Base-by-base conservation (phyloP, 345 rosid genomes). In the Bruguiera sexangula region DNA sequence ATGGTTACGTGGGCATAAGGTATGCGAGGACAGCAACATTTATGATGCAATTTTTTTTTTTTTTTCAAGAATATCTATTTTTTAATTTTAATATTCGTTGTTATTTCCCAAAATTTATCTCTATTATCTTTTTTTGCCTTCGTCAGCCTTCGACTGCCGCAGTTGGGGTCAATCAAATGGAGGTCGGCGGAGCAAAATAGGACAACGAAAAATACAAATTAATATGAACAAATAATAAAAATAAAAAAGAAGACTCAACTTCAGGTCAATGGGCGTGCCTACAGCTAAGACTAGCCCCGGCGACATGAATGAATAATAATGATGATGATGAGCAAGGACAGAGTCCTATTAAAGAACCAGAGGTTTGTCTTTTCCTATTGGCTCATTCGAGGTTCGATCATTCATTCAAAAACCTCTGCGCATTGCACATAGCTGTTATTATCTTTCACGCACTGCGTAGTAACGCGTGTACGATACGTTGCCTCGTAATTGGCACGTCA, bases 331-430 rank as follows among this genome's bases (percentile, higher is more conserved):
- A 3, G 3, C 15, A 4, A 34, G 24, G 63, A 63, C 64, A 65
- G 43, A 36, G 69, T 31, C 9, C 31, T 19, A 13, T 50, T 4
- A 60, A 78, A 81, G 63, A 43, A 18, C 82, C 30, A 18, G 46
- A 32, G 15, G 46, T 54, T 73, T 43, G 78, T 76, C 73, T 61
- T 65, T 68, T 79, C 75, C 57, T 13, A 73, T 79, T 71, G 79
- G 77, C 63, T 34, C 37, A 7, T 34, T 34, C 1, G 37, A 6
- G 2, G 8, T 34, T 70, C 68, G 9, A 73, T 56, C n/a, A 53
- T 54, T 60, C 73, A 56, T 13, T 32, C 9, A 29, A 46, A 55
- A 52, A 13, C 24, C 27, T 51, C 66, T 43, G 13, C 31, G 0
- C 8, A 15, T 19, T 5, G 2, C 19, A 2, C 1, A 2, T 19